Evolutionary conservation across 805 yeast species (phyloP).

Genomic region (Diddensiella caesifluorescens): DNA sequence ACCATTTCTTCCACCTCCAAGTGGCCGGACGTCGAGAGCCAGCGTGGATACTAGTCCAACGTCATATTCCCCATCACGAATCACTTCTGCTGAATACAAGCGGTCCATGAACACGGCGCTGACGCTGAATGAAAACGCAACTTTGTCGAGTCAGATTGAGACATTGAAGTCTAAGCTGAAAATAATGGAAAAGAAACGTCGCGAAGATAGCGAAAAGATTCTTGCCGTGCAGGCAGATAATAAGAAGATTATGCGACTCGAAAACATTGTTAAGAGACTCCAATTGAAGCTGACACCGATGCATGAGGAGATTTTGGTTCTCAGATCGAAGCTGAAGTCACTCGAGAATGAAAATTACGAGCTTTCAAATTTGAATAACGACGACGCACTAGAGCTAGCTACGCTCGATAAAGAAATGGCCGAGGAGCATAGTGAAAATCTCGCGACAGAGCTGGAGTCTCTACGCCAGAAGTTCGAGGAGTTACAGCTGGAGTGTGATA

Average conservation of each 20-base stretch:
- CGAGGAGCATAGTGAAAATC: slow-evolving; percentile 29
- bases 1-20: too few species aligned
- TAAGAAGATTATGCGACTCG: slow-evolving; percentile 22
- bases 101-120: too few species aligned
- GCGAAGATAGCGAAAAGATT: slow-evolving; percentile 25
- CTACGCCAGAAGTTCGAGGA: slow-evolving; percentile 20
- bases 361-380: slow-evolving; percentile 19
- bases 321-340: slow-evolving; percentile 19
- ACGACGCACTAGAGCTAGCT: slow-evolving; percentile 31
- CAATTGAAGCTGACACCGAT: slow-evolving; percentile 29
- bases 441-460: slow-evolving; percentile 24
- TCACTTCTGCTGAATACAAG: too few species aligned
- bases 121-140: too few species aligned
- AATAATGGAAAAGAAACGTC: slow-evolving; percentile 23
- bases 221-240: slow-evolving; percentile 20
- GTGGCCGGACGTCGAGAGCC: too few species aligned
- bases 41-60: background rate
- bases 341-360: slow-evolving; percentile 19
- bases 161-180: slow-evolving; percentile 23
- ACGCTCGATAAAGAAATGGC: slow-evolving; percentile 35
- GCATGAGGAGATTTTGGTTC: slow-evolving; percentile 27
- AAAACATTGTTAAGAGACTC: slow-evolving; percentile 27
- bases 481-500: slow-evolving; percentile 25
- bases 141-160: slow-evolving; percentile 20
- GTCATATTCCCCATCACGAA: slow-evolving; percentile 3